Percentiles rank a stretch among this genome's conserved stretches.
phyloP scores from a whole-genome alignment of 257 asterid genomes.

The Agastache rugosa region DNA sequence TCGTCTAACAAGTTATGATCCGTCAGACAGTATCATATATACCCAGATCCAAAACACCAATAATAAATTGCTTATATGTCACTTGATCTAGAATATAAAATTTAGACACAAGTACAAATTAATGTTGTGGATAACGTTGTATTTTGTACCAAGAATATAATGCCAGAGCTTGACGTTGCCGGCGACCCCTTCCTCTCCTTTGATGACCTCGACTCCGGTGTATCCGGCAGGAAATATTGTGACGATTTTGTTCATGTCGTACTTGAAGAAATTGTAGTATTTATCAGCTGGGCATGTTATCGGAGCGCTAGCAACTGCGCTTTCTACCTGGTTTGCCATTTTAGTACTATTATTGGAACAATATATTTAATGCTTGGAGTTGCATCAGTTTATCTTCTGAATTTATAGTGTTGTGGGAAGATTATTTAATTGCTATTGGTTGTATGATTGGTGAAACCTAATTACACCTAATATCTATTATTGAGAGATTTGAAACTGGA shows the following conservation, averaged over 20 bases:
- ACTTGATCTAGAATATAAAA: too few relatives aligned
- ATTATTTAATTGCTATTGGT: background rate
- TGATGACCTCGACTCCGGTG: conserved; percentile 32
- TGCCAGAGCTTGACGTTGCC: conserved; percentile 43
- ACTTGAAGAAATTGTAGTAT: conserved; percentile 38
- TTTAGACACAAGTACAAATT: too few relatives aligned
- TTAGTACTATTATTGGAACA: background rate
- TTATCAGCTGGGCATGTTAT: conserved; percentile 40
- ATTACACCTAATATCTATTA: conserved; percentile 17
- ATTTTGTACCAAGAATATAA: conserved; percentile 37
- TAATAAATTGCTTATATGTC: too few relatives aligned
- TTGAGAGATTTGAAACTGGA: background rate
- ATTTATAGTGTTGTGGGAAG: conserved; percentile 14
- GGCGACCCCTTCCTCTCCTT: conserved; percentile 45
- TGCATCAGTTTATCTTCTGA: background rate
- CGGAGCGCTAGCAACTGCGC: background rate
- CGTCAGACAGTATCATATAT: too few relatives aligned
- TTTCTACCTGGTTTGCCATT: conserved; percentile 28
- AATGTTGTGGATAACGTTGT: too few relatives aligned
- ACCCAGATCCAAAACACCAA: too few relatives aligned
- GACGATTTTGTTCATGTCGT: conserved; percentile 28
- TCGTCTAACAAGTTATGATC: too few relatives aligned
- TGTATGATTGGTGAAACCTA: conserved; percentile 2
- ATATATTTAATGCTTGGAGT: background rate
- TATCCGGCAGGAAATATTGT: conserved; percentile 36